phyloP scores from a whole-genome alignment of 306 rosid species.

The Hylodesmum podocarpum region DNA sequence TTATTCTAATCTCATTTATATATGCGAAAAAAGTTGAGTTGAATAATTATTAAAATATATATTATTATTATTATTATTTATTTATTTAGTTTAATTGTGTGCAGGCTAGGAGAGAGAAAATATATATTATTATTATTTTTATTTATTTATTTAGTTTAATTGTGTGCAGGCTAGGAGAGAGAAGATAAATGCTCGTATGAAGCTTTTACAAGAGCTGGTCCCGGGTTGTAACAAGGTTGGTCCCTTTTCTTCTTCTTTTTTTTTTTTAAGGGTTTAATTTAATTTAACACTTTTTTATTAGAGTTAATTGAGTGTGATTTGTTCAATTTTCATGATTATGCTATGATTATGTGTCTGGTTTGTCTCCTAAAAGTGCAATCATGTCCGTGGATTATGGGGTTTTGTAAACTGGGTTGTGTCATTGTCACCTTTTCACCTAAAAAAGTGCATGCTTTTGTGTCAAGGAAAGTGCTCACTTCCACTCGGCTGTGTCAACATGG shows the following conservation, averaged over 20 bases:
- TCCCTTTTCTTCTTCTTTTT: neutral
- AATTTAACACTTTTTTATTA: constrained; percentile 21
- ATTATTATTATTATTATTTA: neutral
- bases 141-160: neutral
- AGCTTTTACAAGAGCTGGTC: constrained; percentile 95
- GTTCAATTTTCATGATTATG: constrained; percentile 39
- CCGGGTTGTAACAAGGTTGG: constrained; percentile 97
- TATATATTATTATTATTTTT: too few species aligned
- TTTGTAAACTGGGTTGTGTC: constrained; percentile 49
- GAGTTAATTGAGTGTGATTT: constrained; percentile 29
- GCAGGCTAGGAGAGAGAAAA: constrained; percentile 99
- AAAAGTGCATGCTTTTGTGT: constrained; percentile 58
- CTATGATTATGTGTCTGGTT: constrained; percentile 34
- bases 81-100: neutral
- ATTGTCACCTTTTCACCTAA: constrained; percentile 47
- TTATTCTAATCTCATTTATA: constrained; percentile 3
- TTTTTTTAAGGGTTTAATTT: constrained; percentile 27
- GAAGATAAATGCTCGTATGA: constrained; percentile 98
- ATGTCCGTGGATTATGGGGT: constrained; percentile 36
- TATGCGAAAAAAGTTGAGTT: constrained; percentile 17
- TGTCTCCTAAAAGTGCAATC: constrained; percentile 62
- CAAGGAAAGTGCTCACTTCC: constrained; percentile 48
- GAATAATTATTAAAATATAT: neutral
- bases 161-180: constrained; percentile 93
- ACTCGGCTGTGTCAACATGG: constrained; percentile 34